These are phyloP conservation scores for Juncus inflexus DNA, from an alignment of 176 grass and related monocot genomes.

Conservation along the genomic window DNA sequence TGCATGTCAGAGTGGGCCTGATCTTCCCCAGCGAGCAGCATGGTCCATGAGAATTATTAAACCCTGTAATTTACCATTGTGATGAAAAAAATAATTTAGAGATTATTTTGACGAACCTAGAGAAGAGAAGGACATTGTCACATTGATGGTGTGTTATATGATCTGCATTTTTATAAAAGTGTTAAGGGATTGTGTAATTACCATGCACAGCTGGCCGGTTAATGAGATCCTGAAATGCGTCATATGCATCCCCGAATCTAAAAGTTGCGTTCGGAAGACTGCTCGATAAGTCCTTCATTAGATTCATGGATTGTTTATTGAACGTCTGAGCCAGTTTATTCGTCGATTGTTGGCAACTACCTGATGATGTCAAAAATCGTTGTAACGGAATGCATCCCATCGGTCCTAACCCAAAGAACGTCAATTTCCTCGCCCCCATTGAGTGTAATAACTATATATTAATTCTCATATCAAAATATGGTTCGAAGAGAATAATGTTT, in stretches of 20 bases:
- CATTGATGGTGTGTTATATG: no score
- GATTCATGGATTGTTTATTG: constrained; percentile 46
- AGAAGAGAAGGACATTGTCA: no score
- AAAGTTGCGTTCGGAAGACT: constrained; percentile 59
- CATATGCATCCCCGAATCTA: constrained; percentile 68
- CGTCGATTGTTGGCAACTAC: constrained; percentile 62
- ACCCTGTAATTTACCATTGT: constrained; percentile 25
- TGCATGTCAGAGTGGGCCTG: constrained; percentile 77
- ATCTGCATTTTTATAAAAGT: neutral
- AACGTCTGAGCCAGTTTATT: constrained; percentile 69
- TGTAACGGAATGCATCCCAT: constrained; percentile 98
- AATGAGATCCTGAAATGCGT: constrained; percentile 87
- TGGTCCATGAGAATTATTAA: constrained; percentile 72
- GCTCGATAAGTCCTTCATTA: constrained; percentile 34
- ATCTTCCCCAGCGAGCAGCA: constrained; percentile 76
- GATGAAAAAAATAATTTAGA: neutral
- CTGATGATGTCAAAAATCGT: constrained; percentile 49
- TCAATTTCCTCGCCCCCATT: constrained; percentile 55
- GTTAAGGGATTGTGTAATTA: neutral
- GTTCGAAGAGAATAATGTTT: neutral
- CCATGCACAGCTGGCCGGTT: constrained; percentile 48
- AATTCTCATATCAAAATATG: neutral
- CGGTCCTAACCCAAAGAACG: constrained; percentile 83
- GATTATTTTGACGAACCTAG: neutral
- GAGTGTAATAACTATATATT: constrained; percentile 35